Evolutionary conservation across 139 green algal species (phyloP), one percentile per base, ranked within the genome.

Genomic region (Tetradesmus lagerheimii): DNA sequence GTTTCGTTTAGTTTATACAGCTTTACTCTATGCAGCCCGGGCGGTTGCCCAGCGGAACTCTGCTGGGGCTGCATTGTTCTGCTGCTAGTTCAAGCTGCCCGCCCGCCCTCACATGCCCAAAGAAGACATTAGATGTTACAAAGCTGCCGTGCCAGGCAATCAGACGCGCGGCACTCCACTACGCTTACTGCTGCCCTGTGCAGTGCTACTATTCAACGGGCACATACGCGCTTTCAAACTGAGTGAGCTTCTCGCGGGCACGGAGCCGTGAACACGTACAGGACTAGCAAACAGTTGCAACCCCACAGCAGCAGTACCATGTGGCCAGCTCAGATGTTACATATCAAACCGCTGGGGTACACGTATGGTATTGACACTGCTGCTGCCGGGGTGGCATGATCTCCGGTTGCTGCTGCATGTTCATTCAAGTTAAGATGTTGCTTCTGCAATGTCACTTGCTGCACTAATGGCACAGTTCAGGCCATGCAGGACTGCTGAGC

Each of bases 1-100:
- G 97, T 92, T 16, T 95, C 86, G 66, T 96, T 98, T 1, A 99
- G 91, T 27, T 93, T 95, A 85, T 99, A 99, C 0, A 99, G 93
- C 86, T 99, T 99, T 0, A 99, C 88, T 20, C 88, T 27, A 39
- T 91, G 86, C 67, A 83, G n/a, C 23, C 34, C 76, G 57, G 76
- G 86, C 45, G 47, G 16, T 71, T 71, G 57, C 57, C 57, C 57
- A 31, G 57, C 57, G 23, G 57, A 71, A 71, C 57, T 71, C 57
- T 71, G 57, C 57, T 71, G 57, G 57, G 57, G 57, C 53, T 87
- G 82, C 82, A 87, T 87, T 29, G 71, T 41, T 38, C 25, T 71
- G 57, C 57, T 71, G 57, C 57, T 71, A 23, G 57, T 71, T 71
- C 12, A 1, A 71, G 57, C 57, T 71, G 57, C 57, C 25, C 25